phyloP scores from a whole-genome alignment of 805 yeast genomes.

The Candida sphagnicola region DNA sequence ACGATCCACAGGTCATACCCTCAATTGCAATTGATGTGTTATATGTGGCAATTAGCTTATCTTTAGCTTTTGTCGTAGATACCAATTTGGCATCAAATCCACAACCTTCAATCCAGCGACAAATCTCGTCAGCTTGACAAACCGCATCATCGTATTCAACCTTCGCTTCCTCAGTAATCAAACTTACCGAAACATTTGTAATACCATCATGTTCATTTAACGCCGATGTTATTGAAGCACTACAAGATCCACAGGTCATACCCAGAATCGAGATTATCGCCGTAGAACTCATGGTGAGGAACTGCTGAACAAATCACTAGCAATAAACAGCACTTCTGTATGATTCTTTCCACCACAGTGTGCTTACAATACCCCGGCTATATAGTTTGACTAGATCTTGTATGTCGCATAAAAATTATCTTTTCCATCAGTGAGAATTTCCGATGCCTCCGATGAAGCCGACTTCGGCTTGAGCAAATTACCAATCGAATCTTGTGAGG shows the following conservation, averaged over 20 bases:
- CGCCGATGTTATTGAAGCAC: conserved; percentile 35
- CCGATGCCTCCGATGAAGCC: background rate
- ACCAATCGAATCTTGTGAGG: no score
- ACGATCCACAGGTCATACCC: conserved; percentile 94
- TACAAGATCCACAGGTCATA: conserved; percentile 42
- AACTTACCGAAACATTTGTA: conserved; percentile 24
- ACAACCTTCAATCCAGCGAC: conserved; percentile 23
- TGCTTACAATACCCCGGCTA: background rate
- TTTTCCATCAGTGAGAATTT: background rate
- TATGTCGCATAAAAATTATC: background rate
- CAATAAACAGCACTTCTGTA: no score
- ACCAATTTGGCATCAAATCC: conserved; percentile 18
- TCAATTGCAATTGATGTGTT: conserved; percentile 25
- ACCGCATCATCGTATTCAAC: conserved; percentile 16
- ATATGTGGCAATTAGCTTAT: no score
- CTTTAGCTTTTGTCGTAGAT: background rate
- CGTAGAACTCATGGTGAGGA: conserved; percentile 7
- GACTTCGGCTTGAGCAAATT: no score
- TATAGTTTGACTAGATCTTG: no score
- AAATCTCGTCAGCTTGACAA: conserved; percentile 13
- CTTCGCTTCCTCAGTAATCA: conserved; percentile 34
- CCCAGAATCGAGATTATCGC: conserved; percentile 35
- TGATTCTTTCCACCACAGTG: no score
- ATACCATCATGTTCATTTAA: conserved; percentile 23
- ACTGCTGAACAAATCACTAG: no score